Conservation (phyloP, 108 stramenopile genomes). For the Fragilariopsis cylindrus region DNA sequence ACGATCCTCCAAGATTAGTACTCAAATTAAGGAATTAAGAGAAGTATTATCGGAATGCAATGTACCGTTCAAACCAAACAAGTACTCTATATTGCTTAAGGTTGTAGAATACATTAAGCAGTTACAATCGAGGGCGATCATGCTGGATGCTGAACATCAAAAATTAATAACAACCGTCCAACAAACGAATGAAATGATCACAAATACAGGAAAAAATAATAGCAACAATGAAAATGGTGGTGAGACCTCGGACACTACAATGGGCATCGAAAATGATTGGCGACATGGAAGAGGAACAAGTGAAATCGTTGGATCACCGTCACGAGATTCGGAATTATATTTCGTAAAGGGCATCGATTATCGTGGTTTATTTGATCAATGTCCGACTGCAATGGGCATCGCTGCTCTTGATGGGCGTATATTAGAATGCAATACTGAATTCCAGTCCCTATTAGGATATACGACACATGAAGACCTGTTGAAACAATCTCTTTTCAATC, state of each 20-base stretch:
- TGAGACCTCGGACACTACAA: slow-evolving; percentile 5
- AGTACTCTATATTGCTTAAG: slow-evolving; percentile 79
- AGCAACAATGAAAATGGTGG: slow-evolving; percentile 20
- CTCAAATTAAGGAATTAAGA: slow-evolving; percentile 79
- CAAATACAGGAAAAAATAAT: slow-evolving; percentile 16
- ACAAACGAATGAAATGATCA: slow-evolving; percentile 57
- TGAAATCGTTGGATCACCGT: background rate
- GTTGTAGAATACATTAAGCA: slow-evolving; percentile 83
- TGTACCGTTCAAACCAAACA: slow-evolving; percentile 81
- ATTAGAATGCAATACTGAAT: slow-evolving; percentile 77
- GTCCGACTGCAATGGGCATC: slow-evolving; percentile 72
- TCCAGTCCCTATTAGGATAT: slow-evolving; percentile 54
- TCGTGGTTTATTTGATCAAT: slow-evolving; percentile 65
- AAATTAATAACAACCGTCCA: slow-evolving; percentile 66
- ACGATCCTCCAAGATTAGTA: slow-evolving; percentile 75
- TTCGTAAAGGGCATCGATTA: slow-evolving; percentile 82
- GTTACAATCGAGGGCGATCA: slow-evolving; percentile 61
- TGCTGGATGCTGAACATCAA: slow-evolving; percentile 76
- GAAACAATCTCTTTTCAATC: slow-evolving; percentile 64
- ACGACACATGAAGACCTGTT: slow-evolving; percentile 43
- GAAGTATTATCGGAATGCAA: slow-evolving; percentile 70
- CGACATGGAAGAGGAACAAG: slow-evolving; percentile 3
- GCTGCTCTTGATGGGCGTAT: slow-evolving; percentile 83
- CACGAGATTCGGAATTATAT: slow-evolving; percentile 52
- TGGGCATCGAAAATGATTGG: slow-evolving; percentile 6